Evolutionary conservation across 140 eudicot species (phyloP).

Genomic region (Ambrosia hybrid): DNA sequence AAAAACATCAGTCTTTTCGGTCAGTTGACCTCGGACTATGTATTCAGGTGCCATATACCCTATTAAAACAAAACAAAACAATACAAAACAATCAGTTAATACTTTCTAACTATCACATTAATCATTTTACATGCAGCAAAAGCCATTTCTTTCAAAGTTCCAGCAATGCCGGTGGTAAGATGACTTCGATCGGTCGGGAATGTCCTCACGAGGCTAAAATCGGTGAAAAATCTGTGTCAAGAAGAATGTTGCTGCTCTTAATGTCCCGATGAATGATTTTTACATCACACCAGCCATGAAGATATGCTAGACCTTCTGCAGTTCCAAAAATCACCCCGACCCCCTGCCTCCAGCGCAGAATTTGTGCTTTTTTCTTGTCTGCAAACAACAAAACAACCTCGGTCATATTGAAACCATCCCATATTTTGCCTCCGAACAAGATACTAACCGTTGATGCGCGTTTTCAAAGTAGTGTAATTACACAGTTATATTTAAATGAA

Average conservation of each 20-base stretch:
- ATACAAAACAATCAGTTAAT: too few relatives aligned
- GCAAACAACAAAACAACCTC: conserved; percentile 5
- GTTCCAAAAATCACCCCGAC: conserved; percentile 27
- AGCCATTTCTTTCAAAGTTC: conserved; percentile 58
- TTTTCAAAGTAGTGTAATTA: background rate
- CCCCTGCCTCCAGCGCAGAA: conserved; percentile 65
- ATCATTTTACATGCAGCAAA: background rate
- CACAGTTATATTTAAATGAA: too few relatives aligned
- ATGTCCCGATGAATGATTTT: conserved; percentile 77
- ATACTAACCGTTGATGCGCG: too few relatives aligned
- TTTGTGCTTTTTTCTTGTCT: conserved; percentile 46
- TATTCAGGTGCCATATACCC: conserved; percentile 45
- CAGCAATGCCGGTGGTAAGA: conserved; percentile 52
- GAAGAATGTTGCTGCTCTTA: conserved; percentile 77
- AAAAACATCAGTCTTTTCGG: too few relatives aligned
- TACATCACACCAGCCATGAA: conserved; percentile 60
- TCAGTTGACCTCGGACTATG: too few relatives aligned
- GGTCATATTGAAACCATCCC: background rate
- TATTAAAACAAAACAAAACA: conserved; percentile 26
- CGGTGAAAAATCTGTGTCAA: conserved; percentile 65
- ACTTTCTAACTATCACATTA: too few relatives aligned
- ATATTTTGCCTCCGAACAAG: background rate
- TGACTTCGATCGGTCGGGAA: too few relatives aligned
- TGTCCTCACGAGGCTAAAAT: conserved; percentile 75
- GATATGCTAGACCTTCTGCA: conserved; percentile 70